Evolutionary conservation across 371 early-diverging fungal genomes (phyloP), one percentile per base, ranked within the genome.

Genomic region (Apophysomyces sp.): DNA sequence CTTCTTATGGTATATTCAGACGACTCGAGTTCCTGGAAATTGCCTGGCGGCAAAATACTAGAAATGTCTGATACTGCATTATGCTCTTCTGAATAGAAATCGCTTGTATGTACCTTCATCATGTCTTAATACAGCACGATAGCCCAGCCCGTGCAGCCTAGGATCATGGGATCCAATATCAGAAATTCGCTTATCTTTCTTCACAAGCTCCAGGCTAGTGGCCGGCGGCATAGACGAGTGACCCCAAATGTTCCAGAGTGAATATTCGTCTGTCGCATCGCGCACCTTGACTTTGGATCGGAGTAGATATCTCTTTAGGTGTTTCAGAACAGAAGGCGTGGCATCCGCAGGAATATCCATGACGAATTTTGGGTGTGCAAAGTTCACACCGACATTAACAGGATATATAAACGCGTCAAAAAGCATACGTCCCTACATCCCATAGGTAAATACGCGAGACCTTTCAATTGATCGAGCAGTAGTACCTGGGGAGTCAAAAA

Each of bases 341-440:
- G 72, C 77, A 1, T 76, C 61, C 18, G 81, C 74, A 56, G 92
- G 89, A 52, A 83, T 84, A 44, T 98, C 98, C 39, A 98, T 76
- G 49, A 97, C 71, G 62, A 80, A 92, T 58, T 83, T 76, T 1
- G 84, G 86, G 32, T 87, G 89, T 34, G 87, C 88, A 55, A 90
- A 88, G 40, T 82, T 81, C 44, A 68, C 64, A 31, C 86, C 87
- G 1, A 60, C 63, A 73, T 91, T 90, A 36, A 77, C 62, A 2
- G 92, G 93, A 66, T 97, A 93, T 30, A 98, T 86, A 65, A 98
- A 94, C 5, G 90, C 90, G 68, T 98, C 98, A 60, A 82, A 91
- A 12, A 98, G 72, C 60, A 97, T 84, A 40, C 98, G 86, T 2
- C 98, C 94, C 86, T 87, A 69, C 37, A 26, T 37, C 37, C 7